Evolutionary conservation across 1,284 basidiomycete genomes (phyloP).

Genomic region (Fomitopsis pinicola): DNA sequence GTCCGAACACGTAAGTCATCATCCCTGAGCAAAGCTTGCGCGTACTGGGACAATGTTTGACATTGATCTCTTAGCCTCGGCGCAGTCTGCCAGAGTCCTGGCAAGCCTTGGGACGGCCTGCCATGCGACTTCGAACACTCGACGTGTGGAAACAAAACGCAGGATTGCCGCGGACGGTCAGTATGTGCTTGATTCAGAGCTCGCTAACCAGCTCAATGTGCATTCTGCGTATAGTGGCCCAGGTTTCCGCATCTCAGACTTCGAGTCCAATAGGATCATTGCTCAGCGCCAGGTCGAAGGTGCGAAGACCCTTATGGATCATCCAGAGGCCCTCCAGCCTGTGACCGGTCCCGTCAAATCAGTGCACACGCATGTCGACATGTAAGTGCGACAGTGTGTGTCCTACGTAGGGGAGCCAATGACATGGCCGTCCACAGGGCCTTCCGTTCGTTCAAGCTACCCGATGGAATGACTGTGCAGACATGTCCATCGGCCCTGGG

Average conservation of each 20-base stretch:
- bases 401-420: neutral
- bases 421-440: neutral
- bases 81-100: slow-evolving; percentile 75
- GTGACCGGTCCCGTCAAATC: slow-evolving; percentile 60
- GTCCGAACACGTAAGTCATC: slow-evolving; percentile 64
- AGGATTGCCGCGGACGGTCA: slow-evolving; percentile 70
- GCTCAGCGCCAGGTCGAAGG: slow-evolving; percentile 64
- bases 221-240: slow-evolving; percentile 47
- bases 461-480: slow-evolving; percentile 62
- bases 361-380: slow-evolving; percentile 64
- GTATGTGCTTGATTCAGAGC: slow-evolving; percentile 15
- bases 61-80: slow-evolving; percentile 29
- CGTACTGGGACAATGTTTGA: neutral
- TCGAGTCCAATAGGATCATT: slow-evolving; percentile 67
- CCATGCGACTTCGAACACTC: slow-evolving; percentile 64
- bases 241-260: slow-evolving; percentile 68
- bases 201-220: neutral
- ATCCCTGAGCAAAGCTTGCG: neutral
- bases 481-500: slow-evolving; percentile 82
- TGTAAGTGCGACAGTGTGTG: slow-evolving; percentile 38
- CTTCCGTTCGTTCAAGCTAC: slow-evolving; percentile 43
- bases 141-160: slow-evolving; percentile 65
- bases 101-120: slow-evolving; percentile 60
- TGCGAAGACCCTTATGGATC: slow-evolving; percentile 56
- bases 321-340: slow-evolving; percentile 28